Percentiles rank a stretch among this genome's conserved stretches.
These are phyloP conservation scores for Falciphora oryzae DNA, from an alignment of 2,329 filamentous ascomycete genomes.

Conservation along the genomic window DNA sequence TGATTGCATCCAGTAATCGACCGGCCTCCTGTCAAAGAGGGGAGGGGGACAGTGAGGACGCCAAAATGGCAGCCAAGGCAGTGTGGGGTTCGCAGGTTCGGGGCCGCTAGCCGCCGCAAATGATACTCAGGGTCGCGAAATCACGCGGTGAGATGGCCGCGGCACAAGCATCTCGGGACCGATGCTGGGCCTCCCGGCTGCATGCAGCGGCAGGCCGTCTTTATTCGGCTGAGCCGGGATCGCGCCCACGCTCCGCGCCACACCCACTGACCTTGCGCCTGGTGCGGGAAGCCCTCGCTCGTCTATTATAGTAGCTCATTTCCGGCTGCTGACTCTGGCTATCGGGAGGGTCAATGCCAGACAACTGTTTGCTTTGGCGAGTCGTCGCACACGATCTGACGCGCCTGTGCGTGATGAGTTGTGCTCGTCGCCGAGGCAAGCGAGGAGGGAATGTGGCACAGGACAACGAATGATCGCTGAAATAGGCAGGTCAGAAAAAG, in stretches of 20 bases:
- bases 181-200: not conserved
- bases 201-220: not conserved
- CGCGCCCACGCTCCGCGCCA: not conserved
- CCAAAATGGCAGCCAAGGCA: not conserved
- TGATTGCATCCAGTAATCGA: too few species aligned
- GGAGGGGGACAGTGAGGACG: not conserved
- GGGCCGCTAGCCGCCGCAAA: not conserved
- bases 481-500: too few species aligned
- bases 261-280: not conserved
- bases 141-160: not conserved
- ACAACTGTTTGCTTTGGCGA: not conserved
- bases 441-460: not conserved
- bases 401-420: not conserved
- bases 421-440: not conserved
- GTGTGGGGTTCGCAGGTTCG: not conserved
- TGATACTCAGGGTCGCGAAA: not conserved
- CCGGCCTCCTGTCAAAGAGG: too few species aligned
- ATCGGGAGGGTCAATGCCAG: not conserved
- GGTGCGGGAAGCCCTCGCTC: not conserved
- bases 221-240: not conserved
- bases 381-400: too few species aligned
- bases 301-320: not conserved
- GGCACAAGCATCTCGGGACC: not conserved
- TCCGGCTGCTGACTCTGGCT: not conserved
- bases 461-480: too few species aligned